A percentile compares a stretch with the other conserved stretches of the same genome.
phyloP scores from a whole-genome alignment of 2,329 filamentous ascomycete species.

The Rosellinia necatrix region DNA sequence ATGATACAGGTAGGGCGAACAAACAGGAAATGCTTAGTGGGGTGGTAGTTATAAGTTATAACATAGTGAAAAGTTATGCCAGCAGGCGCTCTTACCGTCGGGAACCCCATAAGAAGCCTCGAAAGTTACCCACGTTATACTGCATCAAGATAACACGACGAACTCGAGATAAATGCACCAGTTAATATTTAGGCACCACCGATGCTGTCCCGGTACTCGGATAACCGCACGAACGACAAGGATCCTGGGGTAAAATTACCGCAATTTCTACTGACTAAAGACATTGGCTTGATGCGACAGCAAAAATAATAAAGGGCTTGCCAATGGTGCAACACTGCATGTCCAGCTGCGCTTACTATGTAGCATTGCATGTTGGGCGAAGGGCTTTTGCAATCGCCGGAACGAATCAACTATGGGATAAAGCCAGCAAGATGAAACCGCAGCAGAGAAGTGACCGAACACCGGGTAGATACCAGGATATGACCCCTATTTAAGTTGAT shows the following conservation, averaged over 20 bases:
- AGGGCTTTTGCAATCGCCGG: neutral
- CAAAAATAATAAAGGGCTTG: neutral
- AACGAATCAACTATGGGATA: neutral
- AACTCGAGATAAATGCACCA: too few relatives aligned
- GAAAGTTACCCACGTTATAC: too few relatives aligned
- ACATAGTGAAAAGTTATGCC: too few relatives aligned
- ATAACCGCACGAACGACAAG: neutral
- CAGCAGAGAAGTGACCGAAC: slow-evolving; percentile 1
- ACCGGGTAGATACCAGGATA: neutral
- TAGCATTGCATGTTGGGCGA: neutral
- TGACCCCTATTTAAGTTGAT: too few relatives aligned
- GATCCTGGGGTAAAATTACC: neutral
- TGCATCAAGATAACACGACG: too few relatives aligned
- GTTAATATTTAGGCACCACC: neutral
- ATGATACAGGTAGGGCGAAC: slow-evolving; percentile 11
- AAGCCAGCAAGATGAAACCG: slow-evolving; percentile 2
- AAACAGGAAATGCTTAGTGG: slow-evolving; percentile 12
- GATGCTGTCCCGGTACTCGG: neutral
- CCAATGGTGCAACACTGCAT: neutral
- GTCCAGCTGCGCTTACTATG: neutral
- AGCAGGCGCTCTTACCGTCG: too few relatives aligned
- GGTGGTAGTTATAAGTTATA: too few relatives aligned
- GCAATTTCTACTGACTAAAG: neutral
- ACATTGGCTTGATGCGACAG: neutral
- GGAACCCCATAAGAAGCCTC: too few relatives aligned